Evolutionary conservation across 306 rosid genomes (phyloP).

Genomic region (Trifolium subterraneum): DNA sequence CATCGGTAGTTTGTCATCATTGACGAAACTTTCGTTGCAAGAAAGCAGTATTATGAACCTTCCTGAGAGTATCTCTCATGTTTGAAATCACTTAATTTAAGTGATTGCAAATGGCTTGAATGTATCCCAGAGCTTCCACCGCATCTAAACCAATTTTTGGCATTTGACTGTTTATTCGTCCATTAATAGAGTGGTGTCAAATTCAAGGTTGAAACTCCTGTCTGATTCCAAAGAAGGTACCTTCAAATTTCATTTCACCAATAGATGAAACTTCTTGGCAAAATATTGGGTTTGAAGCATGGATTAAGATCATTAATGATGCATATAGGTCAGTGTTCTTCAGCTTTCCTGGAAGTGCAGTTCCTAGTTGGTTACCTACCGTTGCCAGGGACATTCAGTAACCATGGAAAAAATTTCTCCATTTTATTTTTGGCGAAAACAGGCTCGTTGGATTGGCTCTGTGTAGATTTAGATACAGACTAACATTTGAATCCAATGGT

Average conservation of each 20-base stretch:
- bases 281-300: neutral
- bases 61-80: too few relatives aligned
- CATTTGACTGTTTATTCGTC: too few relatives aligned
- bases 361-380: constrained; percentile 38
- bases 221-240: neutral
- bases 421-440: too few relatives aligned
- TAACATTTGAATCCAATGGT: too few relatives aligned
- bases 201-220: constrained; percentile 3
- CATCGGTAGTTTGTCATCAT: constrained; percentile 18
- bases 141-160: too few relatives aligned
- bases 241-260: constrained; percentile 38
- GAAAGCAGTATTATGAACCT: too few relatives aligned
- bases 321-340: constrained; percentile 23
- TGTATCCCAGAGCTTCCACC: too few relatives aligned
- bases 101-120: constrained; percentile 37
- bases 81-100: neutral
- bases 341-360: constrained; percentile 38
- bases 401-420: neutral
- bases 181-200: too few relatives aligned
- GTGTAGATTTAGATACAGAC: too few relatives aligned
- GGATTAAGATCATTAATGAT: constrained; percentile 3
- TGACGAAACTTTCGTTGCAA: constrained; percentile 27
- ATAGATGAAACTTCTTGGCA: neutral
- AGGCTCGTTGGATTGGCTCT: too few relatives aligned
- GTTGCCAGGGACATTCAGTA: neutral